These are phyloP conservation scores for Pugionium dolabratum DNA, from an alignment of 345 rosid genomes.

Conservation along the genomic window DNA sequence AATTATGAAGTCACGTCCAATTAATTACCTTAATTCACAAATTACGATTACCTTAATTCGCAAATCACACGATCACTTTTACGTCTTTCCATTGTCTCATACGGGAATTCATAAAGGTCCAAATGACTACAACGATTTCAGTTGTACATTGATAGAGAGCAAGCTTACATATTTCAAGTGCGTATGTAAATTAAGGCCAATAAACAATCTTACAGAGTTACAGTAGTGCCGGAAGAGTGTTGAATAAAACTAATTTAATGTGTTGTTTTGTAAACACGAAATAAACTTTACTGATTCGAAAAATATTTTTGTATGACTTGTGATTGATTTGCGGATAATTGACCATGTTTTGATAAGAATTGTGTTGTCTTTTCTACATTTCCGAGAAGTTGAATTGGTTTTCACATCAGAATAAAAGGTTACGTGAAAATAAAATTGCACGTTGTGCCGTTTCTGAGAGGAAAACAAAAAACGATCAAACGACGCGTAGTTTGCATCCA, in stretches of 20 bases:
- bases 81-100: not conserved
- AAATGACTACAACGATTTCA: not conserved
- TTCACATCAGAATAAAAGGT: not conserved
- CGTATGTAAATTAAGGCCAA: too few relatives aligned
- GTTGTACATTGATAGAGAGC: not conserved
- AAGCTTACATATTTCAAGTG: too few relatives aligned
- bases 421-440: not conserved
- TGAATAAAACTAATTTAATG: too few relatives aligned
- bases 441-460: not conserved
- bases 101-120: not conserved
- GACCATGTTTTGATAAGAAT: too few relatives aligned
- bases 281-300: too few relatives aligned
- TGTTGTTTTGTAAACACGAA: too few relatives aligned
- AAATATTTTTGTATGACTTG: too few relatives aligned
- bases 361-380: too few relatives aligned
- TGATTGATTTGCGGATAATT: too few relatives aligned
- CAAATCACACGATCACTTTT: not conserved
- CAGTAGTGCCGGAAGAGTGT: too few relatives aligned
- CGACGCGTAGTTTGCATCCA: conserved; percentile 26
- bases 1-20: conserved; percentile 10
- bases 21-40: not conserved
- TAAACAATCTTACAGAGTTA: too few relatives aligned
- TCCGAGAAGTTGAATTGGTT: not conserved
- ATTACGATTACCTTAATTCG: not conserved
- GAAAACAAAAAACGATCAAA: not conserved